These are phyloP conservation scores for Suillus placidus DNA, from an alignment of 768 basidiomycete genomes.

Conservation along the genomic window DNA sequence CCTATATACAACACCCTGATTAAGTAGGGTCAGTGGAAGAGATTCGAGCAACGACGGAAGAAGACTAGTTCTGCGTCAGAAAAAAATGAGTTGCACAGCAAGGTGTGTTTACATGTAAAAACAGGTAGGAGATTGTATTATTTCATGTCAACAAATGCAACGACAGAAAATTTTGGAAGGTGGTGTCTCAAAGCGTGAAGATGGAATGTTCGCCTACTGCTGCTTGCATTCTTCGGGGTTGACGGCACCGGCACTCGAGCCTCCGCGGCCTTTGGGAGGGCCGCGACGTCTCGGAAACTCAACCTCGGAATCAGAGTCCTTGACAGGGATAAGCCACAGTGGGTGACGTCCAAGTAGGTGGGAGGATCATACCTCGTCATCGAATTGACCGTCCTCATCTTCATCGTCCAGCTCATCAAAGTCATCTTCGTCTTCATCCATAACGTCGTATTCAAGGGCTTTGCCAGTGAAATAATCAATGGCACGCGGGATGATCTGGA, in stretches of 20 bases:
- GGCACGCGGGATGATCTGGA: constrained; percentile 89
- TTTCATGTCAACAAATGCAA: constrained; percentile 9
- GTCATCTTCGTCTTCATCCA: constrained; percentile 57
- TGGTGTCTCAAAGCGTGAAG: not conserved
- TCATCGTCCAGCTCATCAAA: constrained; percentile 60
- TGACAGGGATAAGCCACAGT: constrained; percentile 20
- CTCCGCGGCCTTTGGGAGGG: constrained; percentile 59
- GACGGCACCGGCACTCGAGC: constrained; percentile 40
- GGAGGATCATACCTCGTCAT: constrained; percentile 54
- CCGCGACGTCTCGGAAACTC: constrained; percentile 64
- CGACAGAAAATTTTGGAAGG: constrained; percentile 4
- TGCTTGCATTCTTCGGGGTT: constrained; percentile 90
- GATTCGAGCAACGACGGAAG: constrained; percentile 3
- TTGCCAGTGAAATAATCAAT: constrained; percentile 98
- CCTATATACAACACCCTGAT: constrained; percentile 4
- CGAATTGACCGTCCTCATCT: constrained; percentile 55
- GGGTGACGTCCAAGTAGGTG: constrained; percentile 15
- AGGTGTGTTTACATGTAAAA: constrained; percentile 6
- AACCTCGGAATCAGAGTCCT: constrained; percentile 72
- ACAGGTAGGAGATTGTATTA: constrained; percentile 3
- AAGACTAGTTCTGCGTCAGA: not conserved
- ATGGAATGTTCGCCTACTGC: constrained; percentile 52
- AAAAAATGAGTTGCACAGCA: constrained; percentile 5
- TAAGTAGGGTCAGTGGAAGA: constrained; percentile 4
- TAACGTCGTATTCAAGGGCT: constrained; percentile 80